phyloP scores from a whole-genome alignment of 163 green algal species.

The Prototheca wickerhamii region DNA sequence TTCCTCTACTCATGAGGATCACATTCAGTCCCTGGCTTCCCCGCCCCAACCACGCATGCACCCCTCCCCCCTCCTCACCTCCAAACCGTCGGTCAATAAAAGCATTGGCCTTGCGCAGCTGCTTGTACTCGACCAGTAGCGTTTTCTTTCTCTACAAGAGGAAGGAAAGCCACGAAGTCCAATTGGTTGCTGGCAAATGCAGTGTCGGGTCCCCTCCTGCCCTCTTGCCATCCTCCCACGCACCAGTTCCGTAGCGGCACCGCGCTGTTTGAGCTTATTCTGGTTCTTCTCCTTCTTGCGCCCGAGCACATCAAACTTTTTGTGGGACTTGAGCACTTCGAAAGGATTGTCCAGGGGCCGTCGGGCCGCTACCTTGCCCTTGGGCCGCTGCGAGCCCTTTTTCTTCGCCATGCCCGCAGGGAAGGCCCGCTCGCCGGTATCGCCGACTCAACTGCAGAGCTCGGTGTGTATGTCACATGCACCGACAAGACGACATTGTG shows the following conservation, averaged over 20 bases:
- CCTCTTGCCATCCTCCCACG: neutral
- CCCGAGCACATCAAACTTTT: slow-evolving; percentile 68
- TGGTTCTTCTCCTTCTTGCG: slow-evolving; percentile 39
- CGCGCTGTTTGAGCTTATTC: slow-evolving; percentile 10
- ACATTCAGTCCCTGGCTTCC: no score
- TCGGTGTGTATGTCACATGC: no score
- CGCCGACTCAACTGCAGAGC: no score
- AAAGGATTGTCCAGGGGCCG: slow-evolving; percentile 47
- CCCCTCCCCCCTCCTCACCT: slow-evolving; percentile 25
- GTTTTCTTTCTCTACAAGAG: slow-evolving; percentile 71
- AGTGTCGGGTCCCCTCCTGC: neutral
- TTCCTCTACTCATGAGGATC: no score
- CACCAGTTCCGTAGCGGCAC: slow-evolving; percentile 51
- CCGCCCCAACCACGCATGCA: neutral
- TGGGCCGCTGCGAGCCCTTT: neutral
- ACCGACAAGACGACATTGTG: no score
- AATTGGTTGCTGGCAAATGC: no score
- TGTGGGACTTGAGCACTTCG: slow-evolving; percentile 47
- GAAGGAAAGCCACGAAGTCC: neutral
- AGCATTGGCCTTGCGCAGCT: slow-evolving; percentile 72
- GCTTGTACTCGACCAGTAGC: slow-evolving; percentile 81
- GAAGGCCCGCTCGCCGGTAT: neutral
- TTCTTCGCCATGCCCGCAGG: slow-evolving; percentile 6
- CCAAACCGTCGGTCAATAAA: slow-evolving; percentile 87
- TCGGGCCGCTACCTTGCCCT: no score